Conservation (phyloP, 2,329 filamentous ascomycete species). For the Biscogniauxia marginata region DNA sequence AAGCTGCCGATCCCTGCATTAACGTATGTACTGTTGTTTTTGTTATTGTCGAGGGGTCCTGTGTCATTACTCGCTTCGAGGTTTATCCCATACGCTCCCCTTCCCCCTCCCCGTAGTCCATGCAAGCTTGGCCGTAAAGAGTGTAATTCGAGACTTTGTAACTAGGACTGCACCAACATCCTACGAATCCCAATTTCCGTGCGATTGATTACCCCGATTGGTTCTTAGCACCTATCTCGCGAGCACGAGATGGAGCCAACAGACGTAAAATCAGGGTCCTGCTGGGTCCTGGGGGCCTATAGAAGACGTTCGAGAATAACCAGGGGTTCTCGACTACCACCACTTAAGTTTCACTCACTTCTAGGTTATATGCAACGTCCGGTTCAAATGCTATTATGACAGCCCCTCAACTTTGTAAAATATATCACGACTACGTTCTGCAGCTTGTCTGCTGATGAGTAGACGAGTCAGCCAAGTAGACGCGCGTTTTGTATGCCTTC, state of each 20-base stretch:
- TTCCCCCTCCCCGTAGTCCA: neutral
- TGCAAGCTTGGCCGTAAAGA: neutral
- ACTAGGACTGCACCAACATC: neutral
- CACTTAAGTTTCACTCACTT: no score
- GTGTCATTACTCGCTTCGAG: neutral
- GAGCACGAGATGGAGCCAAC: neutral
- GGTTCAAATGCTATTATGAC: no score
- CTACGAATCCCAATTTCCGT: neutral
- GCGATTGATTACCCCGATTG: neutral
- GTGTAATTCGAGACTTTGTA: neutral
- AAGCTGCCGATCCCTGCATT: neutral
- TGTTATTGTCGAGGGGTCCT: neutral
- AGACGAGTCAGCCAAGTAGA: no score
- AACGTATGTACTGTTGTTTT: neutral
- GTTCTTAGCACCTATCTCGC: neutral
- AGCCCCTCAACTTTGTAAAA: no score
- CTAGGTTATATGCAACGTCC: no score
- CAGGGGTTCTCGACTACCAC: no score
- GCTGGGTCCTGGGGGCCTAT: no score
- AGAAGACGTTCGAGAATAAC: no score
- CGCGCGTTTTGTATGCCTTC: no score
- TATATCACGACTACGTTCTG: no score
- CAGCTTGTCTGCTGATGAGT: no score
- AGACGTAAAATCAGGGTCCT: neutral
- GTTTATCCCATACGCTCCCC: neutral